A percentile compares a stretch with the other conserved stretches of the same genome.
These are phyloP conservation scores for Leccinellum rugosiceps DNA, from an alignment of 768 basidiomycete species.

Conservation along the genomic window DNA sequence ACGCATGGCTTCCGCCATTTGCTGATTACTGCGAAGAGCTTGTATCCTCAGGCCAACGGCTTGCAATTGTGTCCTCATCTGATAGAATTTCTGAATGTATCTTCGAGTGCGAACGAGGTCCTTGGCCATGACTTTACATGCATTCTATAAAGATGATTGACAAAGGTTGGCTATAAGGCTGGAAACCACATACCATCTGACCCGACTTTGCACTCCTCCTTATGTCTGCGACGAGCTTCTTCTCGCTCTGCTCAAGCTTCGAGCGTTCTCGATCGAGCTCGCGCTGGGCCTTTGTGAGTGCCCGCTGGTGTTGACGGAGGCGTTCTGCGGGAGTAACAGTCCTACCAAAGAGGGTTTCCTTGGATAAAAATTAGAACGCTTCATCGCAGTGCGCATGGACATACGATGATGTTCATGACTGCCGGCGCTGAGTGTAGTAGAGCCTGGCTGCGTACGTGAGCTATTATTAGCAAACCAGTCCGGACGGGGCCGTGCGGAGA, in stretches of 20 bases:
- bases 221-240: constrained; percentile 93
- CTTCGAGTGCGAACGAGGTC: constrained; percentile 94
- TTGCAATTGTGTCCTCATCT: constrained; percentile 98
- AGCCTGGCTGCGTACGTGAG: constrained; percentile 1
- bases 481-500: constrained; percentile 19
- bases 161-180: constrained; percentile 3
- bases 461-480: not conserved
- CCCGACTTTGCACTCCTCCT: constrained; percentile 95
- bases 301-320: constrained; percentile 93
- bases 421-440: constrained; percentile 16
- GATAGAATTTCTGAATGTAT: constrained; percentile 97
- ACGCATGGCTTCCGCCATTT: constrained; percentile 99
- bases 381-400: not conserved
- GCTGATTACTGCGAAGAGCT: constrained; percentile 93
- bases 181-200: constrained; percentile 66
- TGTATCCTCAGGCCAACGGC: constrained; percentile 95
- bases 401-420: constrained; percentile 78
- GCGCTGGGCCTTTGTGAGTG: constrained; percentile 94
- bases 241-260: constrained; percentile 95
- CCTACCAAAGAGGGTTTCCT: constrained; percentile 96
- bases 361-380: constrained; percentile 15
- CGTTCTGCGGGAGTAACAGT: constrained; percentile 95
- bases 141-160: constrained; percentile 59
- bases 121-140: constrained; percentile 99
- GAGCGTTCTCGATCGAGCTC: constrained; percentile 94